phyloP scores from a whole-genome alignment of 495 filamentous ascomycete species.

The Trichocladium antarcticum region DNA sequence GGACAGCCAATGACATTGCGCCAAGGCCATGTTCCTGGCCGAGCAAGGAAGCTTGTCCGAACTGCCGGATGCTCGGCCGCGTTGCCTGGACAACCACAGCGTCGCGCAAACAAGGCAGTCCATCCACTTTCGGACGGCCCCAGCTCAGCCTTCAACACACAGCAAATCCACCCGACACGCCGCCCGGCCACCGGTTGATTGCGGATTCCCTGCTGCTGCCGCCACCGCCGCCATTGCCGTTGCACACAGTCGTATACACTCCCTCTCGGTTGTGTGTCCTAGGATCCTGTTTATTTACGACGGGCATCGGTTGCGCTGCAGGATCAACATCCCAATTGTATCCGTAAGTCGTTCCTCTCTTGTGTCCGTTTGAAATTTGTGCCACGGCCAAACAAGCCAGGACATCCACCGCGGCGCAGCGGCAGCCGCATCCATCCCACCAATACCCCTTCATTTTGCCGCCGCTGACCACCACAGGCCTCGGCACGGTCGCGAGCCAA shows the following conservation, averaged over 20 bases:
- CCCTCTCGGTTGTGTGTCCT: neutral
- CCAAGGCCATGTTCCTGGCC: neutral
- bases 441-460: no score
- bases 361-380: no score
- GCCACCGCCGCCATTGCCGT: neutral
- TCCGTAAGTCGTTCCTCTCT: no score
- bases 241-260: neutral
- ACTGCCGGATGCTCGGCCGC: neutral
- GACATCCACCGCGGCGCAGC: no score
- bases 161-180: constrained; percentile 1
- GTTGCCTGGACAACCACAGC: constrained; percentile 11
- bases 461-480: no score
- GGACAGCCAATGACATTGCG: constrained; percentile 6
- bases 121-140: constrained; percentile 2
- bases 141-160: constrained; percentile 10
- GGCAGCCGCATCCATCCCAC: no score
- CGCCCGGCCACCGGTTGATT: neutral
- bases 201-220: neutral
- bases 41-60: constrained; percentile 2
- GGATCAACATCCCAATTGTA: neutral
- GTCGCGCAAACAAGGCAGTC: constrained; percentile 3
- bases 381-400: no score
- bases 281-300: neutral
- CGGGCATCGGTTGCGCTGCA: neutral
- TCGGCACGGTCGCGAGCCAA: no score